A percentile compares a stretch with the other conserved stretches of the same genome.
These are phyloP conservation scores for Emiliania huxleyi DNA, from an alignment of 78 protist species.

Conservation along the genomic window DNA sequence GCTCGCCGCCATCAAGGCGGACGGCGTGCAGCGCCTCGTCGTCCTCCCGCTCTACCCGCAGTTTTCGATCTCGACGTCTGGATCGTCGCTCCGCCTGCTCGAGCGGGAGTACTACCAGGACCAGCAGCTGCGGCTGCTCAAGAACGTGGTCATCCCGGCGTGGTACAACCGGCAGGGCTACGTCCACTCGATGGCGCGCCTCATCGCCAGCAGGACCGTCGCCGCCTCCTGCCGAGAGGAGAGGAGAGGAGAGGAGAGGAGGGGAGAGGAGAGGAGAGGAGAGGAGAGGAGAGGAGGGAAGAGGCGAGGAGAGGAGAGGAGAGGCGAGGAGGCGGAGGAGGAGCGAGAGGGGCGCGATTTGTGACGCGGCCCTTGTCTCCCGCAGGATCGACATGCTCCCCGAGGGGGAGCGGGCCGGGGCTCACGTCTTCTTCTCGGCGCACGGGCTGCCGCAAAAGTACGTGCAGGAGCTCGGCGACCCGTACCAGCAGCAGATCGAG, in stretches of 20 bases:
- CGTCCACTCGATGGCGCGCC: not conserved
- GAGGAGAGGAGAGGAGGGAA: too few relatives aligned
- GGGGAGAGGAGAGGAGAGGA: too few relatives aligned
- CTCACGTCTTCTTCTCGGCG: not conserved
- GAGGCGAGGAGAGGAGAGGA: too few relatives aligned
- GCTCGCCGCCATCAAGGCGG: not conserved
- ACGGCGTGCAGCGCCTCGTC: not conserved
- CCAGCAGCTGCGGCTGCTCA: not conserved
- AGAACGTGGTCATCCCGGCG: not conserved
- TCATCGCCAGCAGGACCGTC: not conserved
- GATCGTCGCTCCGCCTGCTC: slow-evolving; percentile 18
- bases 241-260: too few relatives aligned
- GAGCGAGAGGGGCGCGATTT: too few relatives aligned
- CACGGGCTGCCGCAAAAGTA: slow-evolving; percentile 48
- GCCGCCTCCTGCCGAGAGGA: too few relatives aligned
- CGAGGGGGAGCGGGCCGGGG: not conserved
- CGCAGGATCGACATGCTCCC: not conserved
- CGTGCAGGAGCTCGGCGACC: slow-evolving; percentile 44
- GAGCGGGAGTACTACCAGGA: not conserved
- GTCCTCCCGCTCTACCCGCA: slow-evolving; percentile 25
- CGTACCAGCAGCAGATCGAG: slow-evolving; percentile 33
- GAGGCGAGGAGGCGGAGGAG: too few relatives aligned
- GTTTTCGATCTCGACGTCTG: slow-evolving; percentile 44
- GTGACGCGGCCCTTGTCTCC: too few relatives aligned
- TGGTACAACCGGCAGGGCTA: slow-evolving; percentile 23